Evolutionary conservation across 257 asterid species (phyloP).

Genomic region (Ligustrum vulgare): DNA sequence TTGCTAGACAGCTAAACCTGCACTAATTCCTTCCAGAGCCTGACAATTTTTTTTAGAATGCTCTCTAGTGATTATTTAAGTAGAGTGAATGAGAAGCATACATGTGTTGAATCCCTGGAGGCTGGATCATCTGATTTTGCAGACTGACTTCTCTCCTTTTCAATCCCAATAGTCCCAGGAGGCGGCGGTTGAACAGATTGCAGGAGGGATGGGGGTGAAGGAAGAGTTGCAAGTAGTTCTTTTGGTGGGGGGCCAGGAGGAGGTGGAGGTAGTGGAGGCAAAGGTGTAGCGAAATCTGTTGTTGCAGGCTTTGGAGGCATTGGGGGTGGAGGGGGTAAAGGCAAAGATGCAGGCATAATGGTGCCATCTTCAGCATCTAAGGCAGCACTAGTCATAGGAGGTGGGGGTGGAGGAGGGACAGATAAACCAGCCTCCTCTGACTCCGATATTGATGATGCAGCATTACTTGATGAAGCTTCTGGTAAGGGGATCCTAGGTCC

Average conservation of each 20-base stretch:
- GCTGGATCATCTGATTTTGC: constrained; percentile 48
- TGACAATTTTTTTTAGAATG: not conserved
- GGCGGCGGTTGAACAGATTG: constrained; percentile 69
- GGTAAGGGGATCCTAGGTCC: constrained; percentile 90
- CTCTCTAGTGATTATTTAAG: constrained; percentile 8
- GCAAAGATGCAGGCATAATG: constrained; percentile 55
- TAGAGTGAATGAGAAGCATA: constrained; percentile 26
- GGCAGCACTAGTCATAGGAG: constrained; percentile 59
- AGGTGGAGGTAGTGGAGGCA: constrained; percentile 78
- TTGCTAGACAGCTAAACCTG: constrained; percentile 1
- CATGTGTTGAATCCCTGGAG: constrained; percentile 58
- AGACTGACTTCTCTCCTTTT: constrained; percentile 39
- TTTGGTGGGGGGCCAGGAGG: constrained; percentile 96
- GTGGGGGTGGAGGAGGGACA: constrained; percentile 52
- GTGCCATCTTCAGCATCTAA: constrained; percentile 60
- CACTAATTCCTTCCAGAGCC: not conserved
- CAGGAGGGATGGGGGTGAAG: constrained; percentile 59
- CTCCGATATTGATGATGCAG: constrained; percentile 65
- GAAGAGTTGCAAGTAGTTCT: constrained; percentile 57
- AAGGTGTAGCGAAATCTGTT: constrained; percentile 40
- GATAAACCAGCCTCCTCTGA: constrained; percentile 53
- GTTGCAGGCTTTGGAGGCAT: constrained; percentile 69
- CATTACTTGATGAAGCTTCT: constrained; percentile 67
- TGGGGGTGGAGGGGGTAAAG: constrained; percentile 93
- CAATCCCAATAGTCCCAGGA: constrained; percentile 62